Evolutionary conservation across 495 filamentous ascomycete genomes (phyloP).

Genomic region (Penicillium cataractarum): DNA sequence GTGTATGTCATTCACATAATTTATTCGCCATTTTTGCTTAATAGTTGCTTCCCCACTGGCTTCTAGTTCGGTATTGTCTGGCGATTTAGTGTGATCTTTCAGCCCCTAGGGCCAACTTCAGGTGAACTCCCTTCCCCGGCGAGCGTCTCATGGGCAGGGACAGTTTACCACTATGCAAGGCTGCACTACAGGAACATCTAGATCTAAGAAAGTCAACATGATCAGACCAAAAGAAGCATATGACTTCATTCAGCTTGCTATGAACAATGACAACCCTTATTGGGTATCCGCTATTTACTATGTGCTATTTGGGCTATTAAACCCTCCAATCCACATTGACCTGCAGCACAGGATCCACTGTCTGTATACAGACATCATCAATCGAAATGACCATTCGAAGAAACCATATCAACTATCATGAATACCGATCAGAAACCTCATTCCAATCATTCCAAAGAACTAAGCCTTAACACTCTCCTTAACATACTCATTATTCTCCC

Average conservation of each 20-base stretch:
- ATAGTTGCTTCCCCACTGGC: background rate
- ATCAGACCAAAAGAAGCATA: background rate
- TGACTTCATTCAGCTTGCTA: background rate
- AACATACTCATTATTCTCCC: constrained; percentile 13
- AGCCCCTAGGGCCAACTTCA: too few relatives aligned
- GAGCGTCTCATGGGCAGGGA: background rate
- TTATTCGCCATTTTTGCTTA: constrained; percentile 1
- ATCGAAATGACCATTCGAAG: background rate
- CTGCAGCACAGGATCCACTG: background rate
- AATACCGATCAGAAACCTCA: background rate
- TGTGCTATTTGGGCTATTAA: background rate
- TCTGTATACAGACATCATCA: background rate
- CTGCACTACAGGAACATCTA: background rate
- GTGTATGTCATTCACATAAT: constrained; percentile 9
- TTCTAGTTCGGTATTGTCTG: background rate
- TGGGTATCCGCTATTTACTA: background rate
- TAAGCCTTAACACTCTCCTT: constrained; percentile 17
- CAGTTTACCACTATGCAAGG: background rate
- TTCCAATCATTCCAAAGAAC: background rate
- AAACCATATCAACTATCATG: background rate
- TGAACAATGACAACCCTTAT: background rate
- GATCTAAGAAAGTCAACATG: background rate
- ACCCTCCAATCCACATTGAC: background rate
- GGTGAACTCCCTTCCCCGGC: background rate
- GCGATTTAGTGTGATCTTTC: too few relatives aligned